Base-by-base conservation (phyloP, 352 stramenopile species). In the Discostella stelligera region DNA sequence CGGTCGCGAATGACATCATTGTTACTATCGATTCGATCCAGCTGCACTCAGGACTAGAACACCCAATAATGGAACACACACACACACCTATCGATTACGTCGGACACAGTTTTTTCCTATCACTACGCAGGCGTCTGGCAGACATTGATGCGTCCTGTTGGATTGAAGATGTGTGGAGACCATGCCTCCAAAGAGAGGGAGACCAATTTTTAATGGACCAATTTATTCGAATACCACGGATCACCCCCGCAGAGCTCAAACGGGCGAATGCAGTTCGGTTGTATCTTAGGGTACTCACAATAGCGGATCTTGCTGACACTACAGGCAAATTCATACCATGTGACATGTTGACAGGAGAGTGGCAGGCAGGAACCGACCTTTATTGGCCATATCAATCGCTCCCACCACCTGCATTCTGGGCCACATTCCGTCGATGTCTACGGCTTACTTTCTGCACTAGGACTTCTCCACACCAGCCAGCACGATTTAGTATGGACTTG, bases 81-180 rank as follows among this genome's bases (percentile, higher is more conserved):
- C n/a, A 49, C 18, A 49, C 10, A 2, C 0, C 6, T 30, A 7
- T 10, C 2, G 30, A 62, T 50, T 55, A 55, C 8, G 8, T 52
- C 8, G 44, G 44, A 48, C n/a, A 2, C 2, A 32, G 27, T 5
- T 32, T 32, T 32, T 5, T 32, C 5, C 27, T 32, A 2, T 6
- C 5, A 5, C 2, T 75, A 0, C 67, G 41, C 0, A 20, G 39
- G 1, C 4, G 18, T 0, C 14, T 68, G 9, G 8, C 16, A 2
- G 46, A 56, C 20, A 71, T 77, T 14, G 70, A 60, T 0, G 50
- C 37, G 0, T 37, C 48, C 8, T 14, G 72, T 13, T 72, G 61
- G 62, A 37, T 67, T 14, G 70, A 78, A 13, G 21, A 67, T 8
- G n/a, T 20, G 25, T 58, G 60, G 60, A 32, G 27, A 66, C 59